These are phyloP conservation scores for Globisporangium barbulae DNA, from an alignment of 352 stramenopile species.

Conservation along the genomic window DNA sequence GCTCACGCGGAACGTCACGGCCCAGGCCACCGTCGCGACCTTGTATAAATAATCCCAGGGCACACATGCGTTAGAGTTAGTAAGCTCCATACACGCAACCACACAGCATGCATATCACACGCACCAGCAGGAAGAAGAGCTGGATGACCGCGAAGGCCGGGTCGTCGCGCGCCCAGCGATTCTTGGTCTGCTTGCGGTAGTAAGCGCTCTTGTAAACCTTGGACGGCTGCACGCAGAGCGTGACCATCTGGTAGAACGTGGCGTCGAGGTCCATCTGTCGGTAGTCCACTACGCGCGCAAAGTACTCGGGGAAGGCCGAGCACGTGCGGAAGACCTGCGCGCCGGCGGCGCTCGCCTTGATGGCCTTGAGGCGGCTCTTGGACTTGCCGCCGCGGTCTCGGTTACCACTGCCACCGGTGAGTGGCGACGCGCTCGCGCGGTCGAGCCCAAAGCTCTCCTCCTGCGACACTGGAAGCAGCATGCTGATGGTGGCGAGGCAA, in stretches of 20 bases:
- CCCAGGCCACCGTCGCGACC: conserved; percentile 70
- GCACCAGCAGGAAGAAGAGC: conserved; percentile 86
- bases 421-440: neutral
- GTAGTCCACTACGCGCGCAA: conserved; percentile 74
- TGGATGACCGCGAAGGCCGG: conserved; percentile 96
- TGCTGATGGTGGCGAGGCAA: neutral
- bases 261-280: conserved; percentile 88
- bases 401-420: neutral
- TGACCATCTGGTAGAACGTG: conserved; percentile 89
- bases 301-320: conserved; percentile 80
- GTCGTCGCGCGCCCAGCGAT: conserved; percentile 98
- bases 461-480: conserved; percentile 24
- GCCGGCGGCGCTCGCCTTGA: conserved; percentile 27
- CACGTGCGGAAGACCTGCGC: conserved; percentile 68
- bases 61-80: neutral
- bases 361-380: conserved; percentile 21
- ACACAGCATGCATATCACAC: neutral
- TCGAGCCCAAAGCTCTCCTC: conserved; percentile 16
- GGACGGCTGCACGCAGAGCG: conserved; percentile 73
- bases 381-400: conserved; percentile 8
- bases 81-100: neutral
- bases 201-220: conserved; percentile 89
- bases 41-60: neutral
- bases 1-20: conserved; percentile 70
- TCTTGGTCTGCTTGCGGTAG: conserved; percentile 95